Evolutionary conservation across 2,329 filamentous ascomycete species (phyloP), one percentile per base, ranked within the genome.

Genomic region (Cephalotrichum gorgonifer): DNA sequence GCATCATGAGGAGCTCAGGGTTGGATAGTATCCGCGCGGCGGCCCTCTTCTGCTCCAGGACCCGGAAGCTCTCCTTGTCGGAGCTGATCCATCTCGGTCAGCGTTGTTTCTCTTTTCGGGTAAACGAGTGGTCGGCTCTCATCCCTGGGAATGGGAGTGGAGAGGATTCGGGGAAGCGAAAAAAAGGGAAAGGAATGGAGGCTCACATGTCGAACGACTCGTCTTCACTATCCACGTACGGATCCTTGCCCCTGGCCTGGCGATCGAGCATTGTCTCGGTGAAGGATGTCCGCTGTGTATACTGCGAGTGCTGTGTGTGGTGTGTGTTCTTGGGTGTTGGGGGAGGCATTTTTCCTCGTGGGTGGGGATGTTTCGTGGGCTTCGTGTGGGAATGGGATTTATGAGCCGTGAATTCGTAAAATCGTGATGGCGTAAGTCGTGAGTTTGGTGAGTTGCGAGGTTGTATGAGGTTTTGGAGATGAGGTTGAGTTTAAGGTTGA

Each of bases 1-100:
- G 72, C 67, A 78, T 79, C 69, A 79, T 76, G 44, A 83, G 63
- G 50, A 76, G 62, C 57, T 82, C 78, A 0, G 78, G 78, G 25
- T 62, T 72, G 53, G 78, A 74, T 2, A 83, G 69, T 35, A 81
- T 69, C 11, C 72, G 65, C 20, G 73, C 65, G 12, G 79, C 79
- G 53, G 71, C 68, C 42, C 72, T 67, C 14, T 72, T 70, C 4
- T 65, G 63, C 53, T 78, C 71, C 4, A 60, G 55, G 14, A 63
- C 61, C 44, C 63, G 62, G 52, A 69, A 74, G 23, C 68, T 56
- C 52, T 76, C 72, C 15, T 60, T 56, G 20, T 60, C 55, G 9
- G 51, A 43, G 41, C 26, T 46, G 38, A 33, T 23, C 9, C n/a
- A n/a, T 25, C n/a, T 26, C 12, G 11, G 26, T 17, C 14, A 41